These are phyloP conservation scores for Penicillium riverlandense DNA, from an alignment of 495 filamentous ascomycete species.

Conservation along the genomic window DNA sequence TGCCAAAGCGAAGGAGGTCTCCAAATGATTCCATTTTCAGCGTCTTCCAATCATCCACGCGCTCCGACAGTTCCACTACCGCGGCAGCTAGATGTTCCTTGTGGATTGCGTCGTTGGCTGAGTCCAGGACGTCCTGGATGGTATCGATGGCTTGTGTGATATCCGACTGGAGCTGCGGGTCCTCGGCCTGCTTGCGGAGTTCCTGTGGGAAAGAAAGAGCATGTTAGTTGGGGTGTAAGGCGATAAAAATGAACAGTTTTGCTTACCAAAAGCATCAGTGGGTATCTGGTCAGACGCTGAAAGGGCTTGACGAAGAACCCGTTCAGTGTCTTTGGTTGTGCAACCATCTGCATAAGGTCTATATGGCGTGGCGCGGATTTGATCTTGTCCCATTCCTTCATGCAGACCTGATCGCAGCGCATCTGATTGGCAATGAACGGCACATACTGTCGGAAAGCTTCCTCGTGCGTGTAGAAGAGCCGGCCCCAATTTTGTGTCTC, in stretches of 20 bases:
- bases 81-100: slow-evolving; percentile 75
- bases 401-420: slow-evolving; percentile 41
- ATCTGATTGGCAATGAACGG: slow-evolving; percentile 93
- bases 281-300: slow-evolving; percentile 91
- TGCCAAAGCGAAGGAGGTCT: slow-evolving; percentile 80
- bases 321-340: slow-evolving; percentile 55
- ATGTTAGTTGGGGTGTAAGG: background rate
- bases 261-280: slow-evolving; percentile 75
- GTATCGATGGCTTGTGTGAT: slow-evolving; percentile 65
- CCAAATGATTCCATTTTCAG: slow-evolving; percentile 87
- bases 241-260: background rate
- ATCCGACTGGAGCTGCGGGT: slow-evolving; percentile 60
- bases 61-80: slow-evolving; percentile 65
- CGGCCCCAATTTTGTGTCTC: slow-evolving; percentile 84
- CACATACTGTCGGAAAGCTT: slow-evolving; percentile 82
- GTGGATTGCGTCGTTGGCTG: slow-evolving; percentile 84
- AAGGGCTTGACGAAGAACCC: slow-evolving; percentile 95
- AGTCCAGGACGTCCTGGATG: slow-evolving; percentile 67
- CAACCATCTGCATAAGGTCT: slow-evolving; percentile 57
- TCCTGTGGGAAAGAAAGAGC: slow-evolving; percentile 47
- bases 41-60: slow-evolving; percentile 98
- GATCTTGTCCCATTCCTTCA: slow-evolving; percentile 50
- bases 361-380: slow-evolving; percentile 43
- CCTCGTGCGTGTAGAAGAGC: slow-evolving; percentile 71
- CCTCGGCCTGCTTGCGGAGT: slow-evolving; percentile 71